These are phyloP conservation scores for Tricholoma flavovirens DNA, from an alignment of 768 basidiomycete genomes.

Conservation along the genomic window DNA sequence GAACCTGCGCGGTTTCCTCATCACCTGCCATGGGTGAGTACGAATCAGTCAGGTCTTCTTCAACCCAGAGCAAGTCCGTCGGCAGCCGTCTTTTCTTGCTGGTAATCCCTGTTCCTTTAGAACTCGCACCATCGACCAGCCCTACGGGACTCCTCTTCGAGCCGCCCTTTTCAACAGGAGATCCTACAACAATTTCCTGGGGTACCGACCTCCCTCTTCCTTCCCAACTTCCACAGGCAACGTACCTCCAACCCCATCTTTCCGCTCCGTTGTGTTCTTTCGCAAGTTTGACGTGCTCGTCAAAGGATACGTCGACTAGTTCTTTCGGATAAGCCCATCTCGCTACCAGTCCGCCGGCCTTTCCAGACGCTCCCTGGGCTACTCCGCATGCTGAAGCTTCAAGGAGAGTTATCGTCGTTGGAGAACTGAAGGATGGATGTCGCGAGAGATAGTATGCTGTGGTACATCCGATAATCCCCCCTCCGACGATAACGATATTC, in stretches of 20 bases:
- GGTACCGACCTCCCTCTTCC: slow-evolving; percentile 44
- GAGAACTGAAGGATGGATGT: slow-evolving; percentile 42
- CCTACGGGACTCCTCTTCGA: slow-evolving; percentile 45
- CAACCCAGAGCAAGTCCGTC: slow-evolving; percentile 48
- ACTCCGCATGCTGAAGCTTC: slow-evolving; percentile 63
- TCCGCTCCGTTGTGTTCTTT: slow-evolving; percentile 59
- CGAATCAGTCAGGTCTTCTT: slow-evolving; percentile 50
- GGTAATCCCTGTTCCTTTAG: slow-evolving; percentile 8
- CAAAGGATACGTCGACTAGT: slow-evolving; percentile 64
- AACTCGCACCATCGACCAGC: slow-evolving; percentile 26
- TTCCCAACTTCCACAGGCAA: slow-evolving; percentile 69
- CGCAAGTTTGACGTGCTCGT: slow-evolving; percentile 71
- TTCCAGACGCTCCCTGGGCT: slow-evolving; percentile 80
- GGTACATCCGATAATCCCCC: slow-evolving; percentile 81
- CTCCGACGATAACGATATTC: slow-evolving; percentile 74
- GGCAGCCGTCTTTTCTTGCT: slow-evolving; percentile 36
- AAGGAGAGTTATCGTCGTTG: slow-evolving; percentile 52
- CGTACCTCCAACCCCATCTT: slow-evolving; percentile 81
- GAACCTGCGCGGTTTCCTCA: slow-evolving; percentile 69
- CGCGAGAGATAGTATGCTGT: slow-evolving; percentile 75
- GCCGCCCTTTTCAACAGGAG: slow-evolving; percentile 25
- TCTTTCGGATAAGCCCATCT: slow-evolving; percentile 78
- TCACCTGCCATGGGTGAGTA: slow-evolving; percentile 55
- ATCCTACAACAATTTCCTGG: slow-evolving; percentile 13
- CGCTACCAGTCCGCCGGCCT: slow-evolving; percentile 81